Conservation (phyloP, 2,329 filamentous ascomycete species). For the Talaromyces amestolkiae region DNA sequence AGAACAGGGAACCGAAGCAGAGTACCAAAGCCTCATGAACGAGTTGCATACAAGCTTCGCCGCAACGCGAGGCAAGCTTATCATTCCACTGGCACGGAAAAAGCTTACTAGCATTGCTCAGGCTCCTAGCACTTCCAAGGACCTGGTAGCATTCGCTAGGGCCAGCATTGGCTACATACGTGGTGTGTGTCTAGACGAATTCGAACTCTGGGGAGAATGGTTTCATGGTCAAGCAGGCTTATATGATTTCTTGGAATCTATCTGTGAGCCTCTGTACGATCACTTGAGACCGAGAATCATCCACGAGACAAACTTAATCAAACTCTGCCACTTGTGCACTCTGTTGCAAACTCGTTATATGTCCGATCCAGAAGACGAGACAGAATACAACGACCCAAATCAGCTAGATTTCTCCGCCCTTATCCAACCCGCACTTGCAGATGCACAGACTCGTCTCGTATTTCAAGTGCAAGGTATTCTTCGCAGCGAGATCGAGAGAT, state of each 20-base stretch:
- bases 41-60: constrained; percentile 65
- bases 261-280: constrained; percentile 67
- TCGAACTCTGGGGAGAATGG: constrained; percentile 66
- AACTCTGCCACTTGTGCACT: constrained; percentile 65
- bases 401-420: constrained; percentile 62
- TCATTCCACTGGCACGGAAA: constrained; percentile 61
- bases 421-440: constrained; percentile 64
- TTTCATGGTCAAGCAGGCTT: constrained; percentile 62
- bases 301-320: constrained; percentile 64
- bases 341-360: constrained; percentile 65
- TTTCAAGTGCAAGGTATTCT: constrained; percentile 63
- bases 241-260: constrained; percentile 65
- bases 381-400: constrained; percentile 49
- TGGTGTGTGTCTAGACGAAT: constrained; percentile 65
- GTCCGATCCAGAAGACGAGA: constrained; percentile 56
- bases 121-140: constrained; percentile 59
- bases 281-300: constrained; percentile 64
- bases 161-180: constrained; percentile 64
- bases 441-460: constrained; percentile 65
- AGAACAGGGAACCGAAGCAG: constrained; percentile 58
- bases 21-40: constrained; percentile 65
- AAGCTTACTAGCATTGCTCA: constrained; percentile 57
- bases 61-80: constrained; percentile 57
- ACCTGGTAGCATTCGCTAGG: constrained; percentile 64
- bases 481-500: constrained; percentile 65